Conservation (phyloP, 257 asterid species). For the Haberlea rhodopensis region DNA sequence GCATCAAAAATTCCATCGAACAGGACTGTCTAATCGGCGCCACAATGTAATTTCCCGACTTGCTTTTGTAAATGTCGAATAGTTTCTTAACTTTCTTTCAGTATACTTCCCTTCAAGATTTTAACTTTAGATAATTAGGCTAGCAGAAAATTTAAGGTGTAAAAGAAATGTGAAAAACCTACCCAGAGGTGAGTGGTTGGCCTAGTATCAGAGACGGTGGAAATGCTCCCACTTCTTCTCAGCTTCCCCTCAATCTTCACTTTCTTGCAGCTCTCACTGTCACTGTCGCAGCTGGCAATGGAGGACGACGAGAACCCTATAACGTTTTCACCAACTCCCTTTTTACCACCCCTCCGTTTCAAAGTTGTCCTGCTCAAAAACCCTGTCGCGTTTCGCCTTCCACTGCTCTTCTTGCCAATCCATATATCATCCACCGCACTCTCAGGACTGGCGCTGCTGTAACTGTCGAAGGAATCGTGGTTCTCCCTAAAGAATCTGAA, state of each 20-base stretch:
- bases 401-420: slow-evolving; percentile 28
- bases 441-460: slow-evolving; percentile 31
- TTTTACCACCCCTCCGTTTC: slow-evolving; percentile 30
- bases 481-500: slow-evolving; percentile 44
- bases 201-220: slow-evolving; percentile 35
- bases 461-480: slow-evolving; percentile 40
- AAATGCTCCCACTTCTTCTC: slow-evolving; percentile 55
- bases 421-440: slow-evolving; percentile 28
- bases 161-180: slow-evolving; percentile 14
- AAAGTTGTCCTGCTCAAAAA: slow-evolving; percentile 26
- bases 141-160: neutral
- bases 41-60: neutral
- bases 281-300: neutral
- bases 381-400: slow-evolving; percentile 24
- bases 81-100: neutral
- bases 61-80: too few relatives aligned
- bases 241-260: slow-evolving; percentile 27
- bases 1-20: too few relatives aligned
- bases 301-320: slow-evolving; percentile 47
- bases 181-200: slow-evolving; percentile 66
- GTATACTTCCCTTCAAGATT: neutral
- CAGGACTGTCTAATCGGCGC: neutral
- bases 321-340: slow-evolving; percentile 32
- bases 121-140: neutral
- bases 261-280: slow-evolving; percentile 7